Evolutionary conservation across 108 stramenopile species (phyloP).

Genomic region (Fistulifera pelliculosa): DNA sequence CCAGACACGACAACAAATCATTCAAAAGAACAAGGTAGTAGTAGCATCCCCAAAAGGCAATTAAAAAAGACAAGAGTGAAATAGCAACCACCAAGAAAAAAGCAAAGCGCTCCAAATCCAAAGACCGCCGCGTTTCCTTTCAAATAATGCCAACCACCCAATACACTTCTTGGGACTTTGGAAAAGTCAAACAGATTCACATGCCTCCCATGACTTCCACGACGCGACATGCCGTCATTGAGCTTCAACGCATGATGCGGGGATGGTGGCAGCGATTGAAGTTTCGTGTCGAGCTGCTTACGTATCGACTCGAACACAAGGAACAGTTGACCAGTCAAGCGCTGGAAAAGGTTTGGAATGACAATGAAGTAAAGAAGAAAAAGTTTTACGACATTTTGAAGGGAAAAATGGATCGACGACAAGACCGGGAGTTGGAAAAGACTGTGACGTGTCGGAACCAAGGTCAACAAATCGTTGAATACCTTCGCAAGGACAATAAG

Average conservation of each 20-base stretch:
- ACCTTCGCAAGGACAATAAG: conserved; percentile 48
- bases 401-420: neutral
- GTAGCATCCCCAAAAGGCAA: no score
- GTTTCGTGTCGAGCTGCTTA: neutral
- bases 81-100: no score
- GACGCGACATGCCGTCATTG: conserved; percentile 1
- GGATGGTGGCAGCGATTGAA: conserved; percentile 4
- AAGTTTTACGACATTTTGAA: neutral
- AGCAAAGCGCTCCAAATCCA: no score
- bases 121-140: no score
- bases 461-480: conserved; percentile 30
- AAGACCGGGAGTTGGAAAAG: neutral
- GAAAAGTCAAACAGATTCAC: no score
- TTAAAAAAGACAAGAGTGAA: no score
- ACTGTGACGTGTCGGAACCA: neutral
- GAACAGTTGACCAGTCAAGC: neutral
- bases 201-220: neutral
- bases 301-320: neutral
- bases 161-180: no score
- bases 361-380: neutral
- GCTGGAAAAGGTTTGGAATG: conserved; percentile 1
- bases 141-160: no score
- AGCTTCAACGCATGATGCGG: neutral
- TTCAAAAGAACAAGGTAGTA: no score
- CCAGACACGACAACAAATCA: no score